Evolutionary conservation across 2,329 filamentous ascomycete genomes (phyloP), one percentile per base, ranked within the genome.

Genomic region (Colletotrichum liriopes): DNA sequence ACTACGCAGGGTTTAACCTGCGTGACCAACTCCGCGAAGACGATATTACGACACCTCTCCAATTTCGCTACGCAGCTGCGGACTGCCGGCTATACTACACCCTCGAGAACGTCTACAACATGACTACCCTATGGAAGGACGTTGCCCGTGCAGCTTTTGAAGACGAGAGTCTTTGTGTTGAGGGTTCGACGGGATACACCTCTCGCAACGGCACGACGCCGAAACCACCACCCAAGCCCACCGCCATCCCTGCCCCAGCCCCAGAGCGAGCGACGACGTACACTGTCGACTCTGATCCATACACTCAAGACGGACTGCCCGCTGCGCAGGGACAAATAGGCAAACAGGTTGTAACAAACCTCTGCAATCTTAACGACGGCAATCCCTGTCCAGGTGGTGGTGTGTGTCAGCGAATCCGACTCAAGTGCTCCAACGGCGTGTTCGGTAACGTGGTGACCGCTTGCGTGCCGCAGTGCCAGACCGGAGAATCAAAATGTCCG

Each of bases 61-160:
- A 92, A 76, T 91, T 91, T 74, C 80, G 88, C 12, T 86, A 88
- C 59, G 86, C 90, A 67, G 84, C 87, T 1, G 86, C 90, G 0
- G 86, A 89, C 73, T 92, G 89, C 73, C 81, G 87, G n/a, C 76
- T 90, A 5, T 92, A 87, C 77, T 90, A 86, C 63, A 89, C 88
- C 1, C 77, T 83, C 9, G 79, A 83, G 1, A 91, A 89, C 80
- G 79, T 88, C 37, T 78, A 84, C 8, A 84, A 90, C 71, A 84
- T 88, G 2, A 82, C 82, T 2, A 81, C 80, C 16, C 76, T 89
- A 35, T 92, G 91, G 90, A 81, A 80, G 32, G 82, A 82, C 51
- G 85, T 83, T 29, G 81, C 82, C 0, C 47, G 55, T 7, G 67
- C 63, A 2, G 63, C 63, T 5, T 71, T 71, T 7, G 54, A 67